Evolutionary conservation across 176 grass and related monocot species (phyloP).

Genomic region (barley (Hordeum vulgare)): MorexV3_pseudomolecules_assembly NC_058524.1:541995580-541996079

Average conservation of each 20-base stretch:
- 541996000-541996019: not conserved
- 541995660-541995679: not conserved
- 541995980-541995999: not conserved
- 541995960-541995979: not conserved
- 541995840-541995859: no score
- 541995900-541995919: no score
- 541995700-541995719: conserved; percentile 31
- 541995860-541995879: no score
- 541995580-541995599: not conserved
- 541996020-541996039: not conserved
- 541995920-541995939: no score
- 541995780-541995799: no score
- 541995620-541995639: not conserved
- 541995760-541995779: conserved; percentile 89
- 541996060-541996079: not conserved
- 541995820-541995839: no score
- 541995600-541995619: not conserved
- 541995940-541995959: not conserved
- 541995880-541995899: no score
- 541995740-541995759: conserved; percentile 68
- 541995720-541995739: conserved; percentile 31
- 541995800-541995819: no score
- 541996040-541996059: no score
- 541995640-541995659: not conserved
- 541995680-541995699: not conserved